Evolutionary conservation across 2,329 filamentous ascomycete species (phyloP), one percentile per base, ranked within the genome.

Genomic region (Aschersonia sp.): DNA sequence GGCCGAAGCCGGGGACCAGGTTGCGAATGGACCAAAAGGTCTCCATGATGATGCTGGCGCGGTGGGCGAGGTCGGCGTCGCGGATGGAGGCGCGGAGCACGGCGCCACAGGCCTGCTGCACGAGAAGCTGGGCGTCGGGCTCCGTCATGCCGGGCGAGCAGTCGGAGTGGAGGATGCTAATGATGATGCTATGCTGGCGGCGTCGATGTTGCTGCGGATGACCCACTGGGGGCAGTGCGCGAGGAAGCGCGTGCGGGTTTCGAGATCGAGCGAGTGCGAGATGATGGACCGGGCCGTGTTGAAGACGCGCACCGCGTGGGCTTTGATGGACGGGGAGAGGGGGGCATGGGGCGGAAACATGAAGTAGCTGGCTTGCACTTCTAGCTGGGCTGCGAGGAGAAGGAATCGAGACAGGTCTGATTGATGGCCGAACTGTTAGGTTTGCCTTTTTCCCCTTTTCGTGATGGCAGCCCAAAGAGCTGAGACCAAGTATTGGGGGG

Each of bases 331-430:
- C 22, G 58, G 54, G 59, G 40, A 42, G 9, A 61, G 41, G 64
- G 65, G 2, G 58, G 57, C 52, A 57, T 63, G 50, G 60, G 67
- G 63, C 0, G 65, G 62, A 12, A 47, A 37, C 51, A 68, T 63
- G 53, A 76, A 70, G 60, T 76, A 76, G 58, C 70, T 75, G 1
- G 63, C 59, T 51, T 78, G 73, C 7, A 77, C 66, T 48, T 78
- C 73, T n/a, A 75, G 64, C 29, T 70, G 65, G 1, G 72, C 68
- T 0, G 71, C 63, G 4, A 76, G 57, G 7, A 72, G 59, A 45
- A 71, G 69, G 54, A 76, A 72, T 12, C 67, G 63, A 46, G 72
- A 68, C 29, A 72, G 57, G 40, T 74, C 72, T 42, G 11, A 12
- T n/a, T 14, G 7, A 42, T 22, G 22, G 22, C 22, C 22, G 22